Evolutionary conservation across 306 rosid genomes (phyloP).

Genomic region (Vachellia collinsii): DNA sequence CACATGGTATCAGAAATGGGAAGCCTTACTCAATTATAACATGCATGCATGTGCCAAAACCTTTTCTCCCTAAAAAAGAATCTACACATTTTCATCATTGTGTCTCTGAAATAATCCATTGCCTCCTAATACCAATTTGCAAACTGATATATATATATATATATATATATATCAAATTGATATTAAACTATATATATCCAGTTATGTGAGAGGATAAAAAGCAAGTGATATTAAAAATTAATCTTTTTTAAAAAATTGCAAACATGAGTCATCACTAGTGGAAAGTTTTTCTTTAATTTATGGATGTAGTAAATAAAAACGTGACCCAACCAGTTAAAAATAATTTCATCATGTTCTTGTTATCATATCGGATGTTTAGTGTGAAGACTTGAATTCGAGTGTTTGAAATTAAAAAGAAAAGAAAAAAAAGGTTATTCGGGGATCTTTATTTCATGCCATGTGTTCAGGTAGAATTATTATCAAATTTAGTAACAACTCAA

Average conservation of each 20-base stretch:
- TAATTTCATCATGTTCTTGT: background rate
- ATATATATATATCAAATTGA: background rate
- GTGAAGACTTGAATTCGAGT: background rate
- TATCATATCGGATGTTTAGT: background rate
- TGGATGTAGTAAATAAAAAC: background rate
- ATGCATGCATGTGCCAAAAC: conserved; percentile 29
- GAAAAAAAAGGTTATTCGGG: too few species aligned
- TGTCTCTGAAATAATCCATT: background rate
- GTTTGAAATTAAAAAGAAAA: too few species aligned
- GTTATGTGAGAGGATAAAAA: background rate
- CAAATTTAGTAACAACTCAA: too few species aligned
- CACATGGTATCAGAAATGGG: background rate
- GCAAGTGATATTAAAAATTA: background rate
- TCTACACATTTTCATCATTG: background rate
- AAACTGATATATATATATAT: background rate
- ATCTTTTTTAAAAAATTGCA: background rate
- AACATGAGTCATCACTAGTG: background rate
- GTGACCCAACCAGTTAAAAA: background rate
- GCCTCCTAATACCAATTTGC: background rate
- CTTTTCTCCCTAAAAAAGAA: background rate
- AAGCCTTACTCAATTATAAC: conserved; percentile 22
- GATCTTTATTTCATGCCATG: too few species aligned
- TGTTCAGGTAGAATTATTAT: too few species aligned
- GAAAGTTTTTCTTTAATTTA: background rate
- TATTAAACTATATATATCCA: background rate